phyloP scores from a whole-genome alignment of 2,329 filamentous ascomycete genomes.

The Alternaria postmessia region DNA sequence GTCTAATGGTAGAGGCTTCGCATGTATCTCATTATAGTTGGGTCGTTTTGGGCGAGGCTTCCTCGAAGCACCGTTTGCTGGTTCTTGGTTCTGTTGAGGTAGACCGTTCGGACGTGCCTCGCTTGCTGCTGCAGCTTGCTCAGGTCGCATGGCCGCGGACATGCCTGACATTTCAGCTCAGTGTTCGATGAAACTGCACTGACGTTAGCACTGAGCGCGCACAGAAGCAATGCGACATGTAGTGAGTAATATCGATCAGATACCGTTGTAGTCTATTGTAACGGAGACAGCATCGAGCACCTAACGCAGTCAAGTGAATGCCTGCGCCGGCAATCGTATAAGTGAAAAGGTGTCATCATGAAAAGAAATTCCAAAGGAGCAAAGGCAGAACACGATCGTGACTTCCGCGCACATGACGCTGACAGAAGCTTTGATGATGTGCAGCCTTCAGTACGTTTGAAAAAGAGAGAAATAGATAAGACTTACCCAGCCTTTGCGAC shows the following conservation, averaged over 20 bases:
- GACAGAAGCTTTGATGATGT: background rate
- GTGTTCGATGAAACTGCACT: slow-evolving; percentile 20
- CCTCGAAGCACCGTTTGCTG: slow-evolving; percentile 28
- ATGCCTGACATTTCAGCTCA: slow-evolving; percentile 19
- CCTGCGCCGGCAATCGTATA: slow-evolving; percentile 33
- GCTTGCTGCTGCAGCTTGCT: slow-evolving; percentile 16
- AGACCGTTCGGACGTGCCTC: slow-evolving; percentile 15
- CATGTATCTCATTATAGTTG: slow-evolving; percentile 78
- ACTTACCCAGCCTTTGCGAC: slow-evolving; percentile 21
- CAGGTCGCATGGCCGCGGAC: slow-evolving; percentile 20
- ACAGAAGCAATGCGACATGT: slow-evolving; percentile 2
- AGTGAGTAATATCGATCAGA: slow-evolving; percentile 36
- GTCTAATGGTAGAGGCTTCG: slow-evolving; percentile 79
- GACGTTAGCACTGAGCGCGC: slow-evolving; percentile 15
- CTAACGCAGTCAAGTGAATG: slow-evolving; percentile 45
- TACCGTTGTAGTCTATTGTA: slow-evolving; percentile 52
- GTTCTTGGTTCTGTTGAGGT: slow-evolving; percentile 18
- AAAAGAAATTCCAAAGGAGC: background rate
- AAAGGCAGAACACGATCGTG: slow-evolving; percentile 1
- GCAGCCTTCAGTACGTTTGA: background rate
- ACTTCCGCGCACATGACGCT: background rate
- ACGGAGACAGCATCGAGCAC: slow-evolving; percentile 44
- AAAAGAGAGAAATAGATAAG: background rate
- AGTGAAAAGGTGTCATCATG: slow-evolving; percentile 41
- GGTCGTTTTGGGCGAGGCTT: slow-evolving; percentile 51